Percentiles rank a stretch among this genome's conserved stretches.
These are phyloP conservation scores for Yarrowia sp. DNA, from an alignment of 805 yeast species.

Conservation along the genomic window DNA sequence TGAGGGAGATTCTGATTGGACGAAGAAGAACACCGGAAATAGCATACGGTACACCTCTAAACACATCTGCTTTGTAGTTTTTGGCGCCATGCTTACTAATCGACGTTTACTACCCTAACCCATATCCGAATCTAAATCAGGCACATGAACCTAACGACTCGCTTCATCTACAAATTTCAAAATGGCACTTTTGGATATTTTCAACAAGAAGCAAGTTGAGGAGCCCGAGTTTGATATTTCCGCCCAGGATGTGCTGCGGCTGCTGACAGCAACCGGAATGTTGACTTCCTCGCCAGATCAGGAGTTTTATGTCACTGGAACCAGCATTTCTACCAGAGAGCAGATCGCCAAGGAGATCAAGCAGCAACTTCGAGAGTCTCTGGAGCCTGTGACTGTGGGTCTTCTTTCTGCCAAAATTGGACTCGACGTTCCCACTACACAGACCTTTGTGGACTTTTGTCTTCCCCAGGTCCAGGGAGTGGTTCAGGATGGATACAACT, in stretches of 20 bases:
- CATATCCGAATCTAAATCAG: neutral
- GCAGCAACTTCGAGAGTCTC: conserved; percentile 19
- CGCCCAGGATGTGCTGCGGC: conserved; percentile 32
- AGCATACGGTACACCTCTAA: no score
- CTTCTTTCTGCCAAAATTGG: conserved; percentile 13
- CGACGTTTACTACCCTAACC: neutral
- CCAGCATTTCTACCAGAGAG: conserved; percentile 22
- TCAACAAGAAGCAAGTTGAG: conserved; percentile 13
- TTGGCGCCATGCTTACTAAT: neutral
- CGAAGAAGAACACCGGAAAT: no score
- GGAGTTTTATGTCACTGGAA: conserved; percentile 27
- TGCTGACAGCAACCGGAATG: conserved; percentile 11
- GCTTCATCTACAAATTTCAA: conserved; percentile 6
- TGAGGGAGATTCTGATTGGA: no score
- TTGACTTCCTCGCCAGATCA: conserved; percentile 30
- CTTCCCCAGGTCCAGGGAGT: conserved; percentile 23
- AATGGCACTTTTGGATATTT: conserved; percentile 28
- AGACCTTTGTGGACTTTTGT: conserved; percentile 20
- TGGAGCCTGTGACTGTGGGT: conserved; percentile 32
- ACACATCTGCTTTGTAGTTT: no score
- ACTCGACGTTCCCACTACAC: conserved; percentile 22
- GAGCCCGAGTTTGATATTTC: conserved; percentile 14
- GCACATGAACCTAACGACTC: conserved; percentile 8
- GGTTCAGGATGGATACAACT: conserved; percentile 21
- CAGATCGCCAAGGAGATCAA: conserved; percentile 31